Conservation (phyloP, 73 alveolate genomes). For the Symbiodinium natans region DNA sequence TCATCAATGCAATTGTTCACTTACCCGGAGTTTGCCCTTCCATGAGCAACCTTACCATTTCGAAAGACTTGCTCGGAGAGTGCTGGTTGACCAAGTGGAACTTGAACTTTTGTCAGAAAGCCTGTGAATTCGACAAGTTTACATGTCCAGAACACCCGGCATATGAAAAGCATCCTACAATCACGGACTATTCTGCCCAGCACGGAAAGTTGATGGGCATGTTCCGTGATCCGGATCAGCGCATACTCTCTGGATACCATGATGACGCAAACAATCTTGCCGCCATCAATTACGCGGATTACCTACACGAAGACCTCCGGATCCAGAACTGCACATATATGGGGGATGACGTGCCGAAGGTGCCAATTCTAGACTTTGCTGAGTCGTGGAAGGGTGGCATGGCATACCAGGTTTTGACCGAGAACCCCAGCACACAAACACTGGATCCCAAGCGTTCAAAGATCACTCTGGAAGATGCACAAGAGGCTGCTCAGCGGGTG, state of each 20-base stretch:
- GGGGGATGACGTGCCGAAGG: neutral
- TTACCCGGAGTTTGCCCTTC: neutral
- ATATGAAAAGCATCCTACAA: neutral
- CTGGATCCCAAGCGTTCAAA: neutral
- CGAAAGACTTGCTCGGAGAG: neutral
- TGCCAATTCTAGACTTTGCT: neutral
- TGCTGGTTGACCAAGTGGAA: neutral
- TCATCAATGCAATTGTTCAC: neutral
- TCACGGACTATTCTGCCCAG: neutral
- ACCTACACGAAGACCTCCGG: neutral
- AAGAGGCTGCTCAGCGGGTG: neutral
- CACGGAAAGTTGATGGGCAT: neutral
- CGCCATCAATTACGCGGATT: neutral
- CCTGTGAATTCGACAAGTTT: neutral
- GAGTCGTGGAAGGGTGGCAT: neutral
- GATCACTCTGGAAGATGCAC: neutral
- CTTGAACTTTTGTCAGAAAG: neutral
- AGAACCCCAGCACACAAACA: neutral
- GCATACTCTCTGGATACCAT: neutral
- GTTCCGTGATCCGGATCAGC: conserved; percentile 17
- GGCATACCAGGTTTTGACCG: neutral
- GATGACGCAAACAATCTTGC: neutral
- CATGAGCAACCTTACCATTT: neutral
- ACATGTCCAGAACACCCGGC: neutral
- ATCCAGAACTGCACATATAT: neutral